phyloP scores from a whole-genome alignment of 805 yeast genomes.

The Scheffersomyces lignosus region DNA sequence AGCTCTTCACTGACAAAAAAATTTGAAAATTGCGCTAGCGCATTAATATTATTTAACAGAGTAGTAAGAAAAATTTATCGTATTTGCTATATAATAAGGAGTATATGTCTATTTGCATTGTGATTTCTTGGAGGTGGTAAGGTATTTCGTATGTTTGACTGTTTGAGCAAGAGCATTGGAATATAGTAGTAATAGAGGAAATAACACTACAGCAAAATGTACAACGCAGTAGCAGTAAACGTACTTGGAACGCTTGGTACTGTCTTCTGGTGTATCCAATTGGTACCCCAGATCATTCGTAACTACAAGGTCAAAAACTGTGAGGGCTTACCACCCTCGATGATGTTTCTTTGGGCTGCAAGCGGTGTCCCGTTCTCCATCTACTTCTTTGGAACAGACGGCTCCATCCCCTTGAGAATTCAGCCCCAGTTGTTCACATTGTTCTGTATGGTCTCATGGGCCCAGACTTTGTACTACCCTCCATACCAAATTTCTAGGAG shows the following conservation, averaged over 20 bases:
- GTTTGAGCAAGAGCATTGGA: too few relatives aligned
- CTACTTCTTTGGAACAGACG: conserved; percentile 71
- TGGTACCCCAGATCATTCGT: conserved; percentile 78
- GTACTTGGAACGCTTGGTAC: conserved; percentile 89
- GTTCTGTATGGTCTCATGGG: conserved; percentile 68
- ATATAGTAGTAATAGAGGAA: too few relatives aligned
- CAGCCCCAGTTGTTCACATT: conserved; percentile 85
- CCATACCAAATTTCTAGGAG: conserved; percentile 48
- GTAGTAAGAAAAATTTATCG: too few relatives aligned
- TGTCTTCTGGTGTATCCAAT: conserved; percentile 87
- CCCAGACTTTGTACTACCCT: conserved; percentile 64
- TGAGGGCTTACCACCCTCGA: conserved; percentile 82
- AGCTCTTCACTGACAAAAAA: too few relatives aligned
- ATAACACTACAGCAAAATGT: conserved; percentile 21
- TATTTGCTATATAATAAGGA: too few relatives aligned
- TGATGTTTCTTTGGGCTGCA: conserved; percentile 77
- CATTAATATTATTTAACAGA: too few relatives aligned
- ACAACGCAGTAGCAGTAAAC: conserved; percentile 54
- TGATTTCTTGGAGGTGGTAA: too few relatives aligned
- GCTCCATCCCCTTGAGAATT: conserved; percentile 74
- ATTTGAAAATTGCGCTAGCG: too few relatives aligned
- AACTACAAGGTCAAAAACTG: conserved; percentile 78
- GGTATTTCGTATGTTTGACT: too few relatives aligned
- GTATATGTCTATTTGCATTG: too few relatives aligned
- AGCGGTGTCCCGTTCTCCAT: conserved; percentile 83